phyloP scores from a whole-genome alignment of 257 asterid species.

The Solanum boliviense region DNA sequence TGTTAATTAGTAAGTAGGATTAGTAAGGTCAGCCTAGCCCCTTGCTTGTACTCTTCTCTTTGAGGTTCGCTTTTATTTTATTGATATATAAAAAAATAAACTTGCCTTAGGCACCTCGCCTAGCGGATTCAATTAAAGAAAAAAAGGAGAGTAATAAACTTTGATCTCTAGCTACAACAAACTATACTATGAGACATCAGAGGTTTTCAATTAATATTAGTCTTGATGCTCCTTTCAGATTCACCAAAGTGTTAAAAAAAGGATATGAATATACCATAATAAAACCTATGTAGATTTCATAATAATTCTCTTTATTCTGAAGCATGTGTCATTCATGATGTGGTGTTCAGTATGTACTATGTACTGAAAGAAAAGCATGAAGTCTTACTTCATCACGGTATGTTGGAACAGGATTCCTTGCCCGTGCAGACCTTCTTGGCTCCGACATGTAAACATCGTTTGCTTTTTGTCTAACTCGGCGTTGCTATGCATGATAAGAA shows the following conservation, averaged over 20 bases:
- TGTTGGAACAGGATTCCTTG: constrained; percentile 47
- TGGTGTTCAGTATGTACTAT: not conserved
- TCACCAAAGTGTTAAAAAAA: no score
- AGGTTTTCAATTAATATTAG: not conserved
- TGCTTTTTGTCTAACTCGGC: constrained; percentile 21
- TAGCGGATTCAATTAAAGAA: no score
- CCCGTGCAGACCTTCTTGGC: constrained; percentile 86
- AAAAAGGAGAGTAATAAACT: not conserved
- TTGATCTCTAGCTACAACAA: not conserved
- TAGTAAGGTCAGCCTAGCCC: not conserved
- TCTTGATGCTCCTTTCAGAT: no score
- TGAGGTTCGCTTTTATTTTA: not conserved
- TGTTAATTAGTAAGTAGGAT: not conserved
- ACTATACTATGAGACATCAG: not conserved
- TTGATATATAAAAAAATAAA: no score
- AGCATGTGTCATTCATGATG: not conserved
- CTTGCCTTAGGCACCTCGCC: no score
- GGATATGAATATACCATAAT: no score
- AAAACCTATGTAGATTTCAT: not conserved
- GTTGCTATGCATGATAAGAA: constrained; percentile 21
- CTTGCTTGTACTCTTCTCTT: not conserved
- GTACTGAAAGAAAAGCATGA: not conserved
- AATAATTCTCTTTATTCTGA: not conserved
- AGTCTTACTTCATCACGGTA: constrained; percentile 71
- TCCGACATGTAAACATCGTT: constrained; percentile 19